Evolutionary conservation across 1,284 basidiomycete genomes (phyloP), one percentile per base, ranked within the genome.

Genomic region (Boletus semigastroideus): DNA sequence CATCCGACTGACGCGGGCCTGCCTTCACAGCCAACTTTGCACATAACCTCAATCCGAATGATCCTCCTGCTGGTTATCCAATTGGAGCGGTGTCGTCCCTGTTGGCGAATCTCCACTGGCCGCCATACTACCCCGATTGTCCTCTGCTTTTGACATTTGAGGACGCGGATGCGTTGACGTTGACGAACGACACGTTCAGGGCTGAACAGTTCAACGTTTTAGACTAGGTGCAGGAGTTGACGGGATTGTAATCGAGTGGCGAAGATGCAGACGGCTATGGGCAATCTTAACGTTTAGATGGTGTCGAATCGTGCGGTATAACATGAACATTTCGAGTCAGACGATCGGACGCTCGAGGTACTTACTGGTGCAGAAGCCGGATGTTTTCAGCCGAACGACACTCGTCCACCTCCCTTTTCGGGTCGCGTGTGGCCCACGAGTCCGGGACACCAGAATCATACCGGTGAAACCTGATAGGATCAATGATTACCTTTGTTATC

Each of bases 21-120:
- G 17, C 4, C 9, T 19, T 2, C 19, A n/a, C 47, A 60, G 59
- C 57, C 27, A 57, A 59, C 22, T 61, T 61, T 45, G 56, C 56
- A 20, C 48, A 54, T 20, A 49, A 34, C 1, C 51, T 57, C 28
- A n/a, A 61, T 17, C 59, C 59, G 2, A 61, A 59, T 30, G 44
- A 30, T 8, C 55, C 53, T 1, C 0, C 9, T 3, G 0, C 20
- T 1, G 50, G 52, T 4, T 48, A 52, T 41, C 54, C 52, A 16
- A 42, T 38, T 6, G 44, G 42, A 11, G 49, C 51, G 11, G 17
- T 48, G 1, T 8, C 43, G 14, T 48, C 49, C 12, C 20, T 52
- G 25, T 39, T 59, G 40, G 17, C 44, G 14, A 42, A 49, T 13
- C 2, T 45, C 7, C 34, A 8, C 2, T 59, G 46, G 58, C 49